A percentile compares a stretch with the other conserved stretches of the same genome.
These are phyloP conservation scores for Dryadomyces quercus-mongolicae DNA, from an alignment of 2,329 filamentous ascomycete genomes.

Conservation along the genomic window DNA sequence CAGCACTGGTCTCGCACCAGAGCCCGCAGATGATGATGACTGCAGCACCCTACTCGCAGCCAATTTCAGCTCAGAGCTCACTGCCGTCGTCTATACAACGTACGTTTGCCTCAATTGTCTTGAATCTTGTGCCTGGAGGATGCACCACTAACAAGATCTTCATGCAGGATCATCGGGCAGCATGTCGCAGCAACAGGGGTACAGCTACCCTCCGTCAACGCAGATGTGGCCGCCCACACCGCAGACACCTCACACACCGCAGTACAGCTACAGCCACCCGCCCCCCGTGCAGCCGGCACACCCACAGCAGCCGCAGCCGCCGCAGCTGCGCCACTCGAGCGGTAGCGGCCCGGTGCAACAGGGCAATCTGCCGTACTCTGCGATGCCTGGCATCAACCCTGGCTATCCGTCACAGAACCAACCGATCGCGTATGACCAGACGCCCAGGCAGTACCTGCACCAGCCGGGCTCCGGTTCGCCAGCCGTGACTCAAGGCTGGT, in stretches of 20 bases:
- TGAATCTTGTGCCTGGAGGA: conserved; percentile 13
- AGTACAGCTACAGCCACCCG: conserved; percentile 42
- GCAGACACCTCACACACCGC: conserved; percentile 51
- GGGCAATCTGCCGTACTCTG: conserved; percentile 46
- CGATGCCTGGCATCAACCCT: conserved; percentile 49
- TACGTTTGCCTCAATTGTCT: background rate
- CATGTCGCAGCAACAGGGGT: conserved; percentile 42
- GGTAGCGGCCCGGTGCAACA: conserved; percentile 43
- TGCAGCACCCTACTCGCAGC: conserved; percentile 54
- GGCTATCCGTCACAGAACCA: conserved; percentile 42
- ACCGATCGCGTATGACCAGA: conserved; percentile 50
- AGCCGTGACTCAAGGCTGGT: conserved; percentile 36
- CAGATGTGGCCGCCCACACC: conserved; percentile 59
- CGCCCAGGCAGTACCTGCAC: conserved; percentile 56
- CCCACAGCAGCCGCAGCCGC: conserved; percentile 41
- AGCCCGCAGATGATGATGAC: conserved; percentile 57
- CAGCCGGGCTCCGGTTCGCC: conserved; percentile 40
- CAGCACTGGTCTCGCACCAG: conserved; percentile 46
- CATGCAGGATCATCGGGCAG: conserved; percentile 40
- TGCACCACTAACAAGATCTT: conserved; percentile 40
- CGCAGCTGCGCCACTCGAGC: conserved; percentile 46
- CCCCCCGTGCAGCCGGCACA: conserved; percentile 37
- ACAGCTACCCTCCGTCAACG: conserved; percentile 48
- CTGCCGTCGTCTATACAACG: conserved; percentile 49
- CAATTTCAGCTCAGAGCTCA: conserved; percentile 57